Base-by-base conservation (phyloP, 495 filamentous ascomycete genomes). In the Penicillium psychrofluorescens region DNA sequence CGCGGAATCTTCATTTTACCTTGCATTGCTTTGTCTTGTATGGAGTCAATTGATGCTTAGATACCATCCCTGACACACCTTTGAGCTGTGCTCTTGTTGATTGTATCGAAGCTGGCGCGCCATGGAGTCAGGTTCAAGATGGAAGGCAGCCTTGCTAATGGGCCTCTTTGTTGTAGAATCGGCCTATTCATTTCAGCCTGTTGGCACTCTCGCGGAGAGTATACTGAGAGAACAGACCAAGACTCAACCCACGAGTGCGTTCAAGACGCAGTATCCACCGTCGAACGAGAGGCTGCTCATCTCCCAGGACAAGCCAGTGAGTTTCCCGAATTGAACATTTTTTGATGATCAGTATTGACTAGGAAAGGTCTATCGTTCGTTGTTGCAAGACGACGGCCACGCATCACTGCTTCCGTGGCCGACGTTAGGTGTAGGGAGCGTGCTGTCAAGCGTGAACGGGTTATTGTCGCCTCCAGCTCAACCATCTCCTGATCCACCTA, bases 311-410 rank as follows among this genome's bases (percentile, higher is more conserved):
- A 36, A 58, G 13, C 66, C 62, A 12, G 67, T 71, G 61, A 49
- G 67, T 59, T 6, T 40, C 4, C 27, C 12, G 15, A 13, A 6
- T 7, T 15, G 22, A 13, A 35, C 33, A 6, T 10, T n/a, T 15
- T 35, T 11, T n/a, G 29, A 36, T 29, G 35, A 11, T 15, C 11
- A 16, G 28, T 45, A 15, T 44, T 55, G 38, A 55, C 42, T 27
- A 22, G 13, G 12, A 30, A 38, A 72, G 65, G 58, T 56, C 29
- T 69, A 67, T 43, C 67, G 63, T 8, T 63, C 63, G 8, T 48
- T 47, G 9, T 56, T 77, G 12, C 63, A 75, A 29, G 55, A 56
- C 10, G 59, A 67, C n/a, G 74, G 72, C 12, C 65, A 61, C 55
- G 51, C 62, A 31, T 57, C 61, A 13, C 35, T 64, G 27, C 58